Conservation (phyloP, 2,329 filamentous ascomycete genomes). For the Epichloe brachyelytri region DNA sequence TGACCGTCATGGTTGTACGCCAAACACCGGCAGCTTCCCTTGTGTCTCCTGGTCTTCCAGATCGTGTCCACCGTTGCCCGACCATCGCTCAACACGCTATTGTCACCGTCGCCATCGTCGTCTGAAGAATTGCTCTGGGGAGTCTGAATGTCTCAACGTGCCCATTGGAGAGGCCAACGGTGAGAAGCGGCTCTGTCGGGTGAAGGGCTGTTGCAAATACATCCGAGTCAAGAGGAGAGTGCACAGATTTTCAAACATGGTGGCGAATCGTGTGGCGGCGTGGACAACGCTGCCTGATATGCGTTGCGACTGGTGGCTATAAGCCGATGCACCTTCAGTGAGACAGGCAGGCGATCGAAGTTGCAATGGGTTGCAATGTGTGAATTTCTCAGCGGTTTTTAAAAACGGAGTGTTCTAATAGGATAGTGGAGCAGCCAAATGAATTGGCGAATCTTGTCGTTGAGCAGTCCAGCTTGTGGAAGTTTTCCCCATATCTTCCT, state of each 20-base stretch:
- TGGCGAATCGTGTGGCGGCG: neutral
- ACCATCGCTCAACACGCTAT: constrained; percentile 43
- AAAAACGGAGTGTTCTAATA: neutral
- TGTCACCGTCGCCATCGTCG: constrained; percentile 36
- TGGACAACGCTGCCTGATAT: neutral
- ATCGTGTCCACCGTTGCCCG: constrained; percentile 65
- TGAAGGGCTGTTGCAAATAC: constrained; percentile 84
- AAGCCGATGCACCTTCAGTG: neutral
- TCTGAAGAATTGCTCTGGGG: constrained; percentile 39
- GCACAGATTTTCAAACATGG: constrained; percentile 86
- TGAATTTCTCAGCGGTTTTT: too few species aligned
- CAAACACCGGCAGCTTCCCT: constrained; percentile 80
- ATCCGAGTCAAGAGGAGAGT: constrained; percentile 71
- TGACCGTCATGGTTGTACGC: constrained; percentile 68
- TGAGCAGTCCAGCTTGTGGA: too few species aligned
- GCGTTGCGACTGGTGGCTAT: neutral
- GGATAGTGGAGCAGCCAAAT: neutral
- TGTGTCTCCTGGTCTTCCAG: constrained; percentile 83
- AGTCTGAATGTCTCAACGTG: constrained; percentile 78
- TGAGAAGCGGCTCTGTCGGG: constrained; percentile 69
- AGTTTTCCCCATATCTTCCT: too few species aligned
- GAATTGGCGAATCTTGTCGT: neutral
- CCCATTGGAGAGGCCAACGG: constrained; percentile 72
- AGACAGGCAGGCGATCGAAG: neutral
- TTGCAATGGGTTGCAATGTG: too few species aligned